Percentiles rank a stretch among this genome's conserved stretches.
Evolutionary conservation across 306 rosid species (phyloP).

Genomic region (Inga leiocalycina): DNA sequence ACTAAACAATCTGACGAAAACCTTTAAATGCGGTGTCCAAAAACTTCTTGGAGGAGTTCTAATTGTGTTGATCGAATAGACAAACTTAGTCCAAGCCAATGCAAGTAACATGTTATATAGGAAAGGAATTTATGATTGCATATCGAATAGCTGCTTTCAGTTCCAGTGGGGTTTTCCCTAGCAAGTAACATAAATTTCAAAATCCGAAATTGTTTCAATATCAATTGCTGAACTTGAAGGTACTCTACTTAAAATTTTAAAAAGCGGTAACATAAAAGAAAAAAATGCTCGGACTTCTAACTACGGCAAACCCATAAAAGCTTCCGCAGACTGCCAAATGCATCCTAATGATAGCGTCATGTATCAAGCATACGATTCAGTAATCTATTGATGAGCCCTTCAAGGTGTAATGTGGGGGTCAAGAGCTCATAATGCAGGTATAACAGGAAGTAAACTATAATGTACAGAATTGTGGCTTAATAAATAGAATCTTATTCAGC

Average conservation of each 20-base stretch:
- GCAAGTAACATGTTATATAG: background rate
- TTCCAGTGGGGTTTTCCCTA: background rate
- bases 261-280: background rate
- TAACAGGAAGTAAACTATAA: background rate
- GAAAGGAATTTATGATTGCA: background rate
- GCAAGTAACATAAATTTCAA: background rate
- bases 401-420: background rate
- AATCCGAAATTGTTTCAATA: background rate
- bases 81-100: background rate
- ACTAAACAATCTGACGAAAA: background rate
- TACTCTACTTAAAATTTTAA: background rate
- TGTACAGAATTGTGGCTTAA: background rate
- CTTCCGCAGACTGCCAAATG: background rate
- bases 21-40: background rate
- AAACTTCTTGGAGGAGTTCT: background rate
- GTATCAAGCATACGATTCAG: background rate
- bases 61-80: background rate
- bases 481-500: background rate
- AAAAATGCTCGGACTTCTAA: background rate
- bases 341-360: background rate
- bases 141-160: background rate
- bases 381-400: background rate
- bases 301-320: background rate
- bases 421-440: background rate
- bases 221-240: background rate